Conservation (phyloP, 2,329 filamentous ascomycete genomes). For the Intubia oerlemansii region DNA sequence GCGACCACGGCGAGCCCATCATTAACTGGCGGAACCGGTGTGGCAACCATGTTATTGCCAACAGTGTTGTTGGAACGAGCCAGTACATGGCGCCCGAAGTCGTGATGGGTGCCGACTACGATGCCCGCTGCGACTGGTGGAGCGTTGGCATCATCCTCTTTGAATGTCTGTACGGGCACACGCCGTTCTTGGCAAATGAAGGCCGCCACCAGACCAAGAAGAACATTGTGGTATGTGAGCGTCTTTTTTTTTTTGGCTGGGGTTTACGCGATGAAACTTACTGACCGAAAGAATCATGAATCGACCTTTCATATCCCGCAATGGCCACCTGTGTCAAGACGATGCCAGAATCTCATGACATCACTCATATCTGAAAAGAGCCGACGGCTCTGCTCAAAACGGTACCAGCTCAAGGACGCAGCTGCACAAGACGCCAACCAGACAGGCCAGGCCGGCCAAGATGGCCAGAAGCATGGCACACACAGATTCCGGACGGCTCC, state of each 20-base stretch:
- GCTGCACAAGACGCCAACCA: no score
- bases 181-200: conserved; percentile 69
- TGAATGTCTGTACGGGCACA: conserved; percentile 83
- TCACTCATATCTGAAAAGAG: conserved; percentile 55
- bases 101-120: conserved; percentile 60
- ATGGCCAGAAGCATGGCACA: no score
- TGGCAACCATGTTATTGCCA: conserved; percentile 51
- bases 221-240: conserved; percentile 44
- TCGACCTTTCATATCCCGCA: conserved; percentile 49
- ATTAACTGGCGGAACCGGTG: conserved; percentile 49
- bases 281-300: conserved; percentile 39
- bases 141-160: conserved; percentile 87
- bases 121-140: conserved; percentile 93
- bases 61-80: conserved; percentile 81
- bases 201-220: conserved; percentile 62
- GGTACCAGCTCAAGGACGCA: conserved; percentile 48
- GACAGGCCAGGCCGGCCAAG: no score
- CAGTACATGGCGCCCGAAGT: conserved; percentile 98
- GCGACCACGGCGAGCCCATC: conserved; percentile 23
- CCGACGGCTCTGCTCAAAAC: conserved; percentile 50
- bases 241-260: neutral
- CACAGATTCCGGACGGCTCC: no score
- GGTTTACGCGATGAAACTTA: neutral
- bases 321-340: conserved; percentile 40
- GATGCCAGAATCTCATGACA: conserved; percentile 59